These are phyloP conservation scores for Acanthamoeba healyi DNA, from an alignment of 208 protist species.

Conservation along the genomic window DNA sequence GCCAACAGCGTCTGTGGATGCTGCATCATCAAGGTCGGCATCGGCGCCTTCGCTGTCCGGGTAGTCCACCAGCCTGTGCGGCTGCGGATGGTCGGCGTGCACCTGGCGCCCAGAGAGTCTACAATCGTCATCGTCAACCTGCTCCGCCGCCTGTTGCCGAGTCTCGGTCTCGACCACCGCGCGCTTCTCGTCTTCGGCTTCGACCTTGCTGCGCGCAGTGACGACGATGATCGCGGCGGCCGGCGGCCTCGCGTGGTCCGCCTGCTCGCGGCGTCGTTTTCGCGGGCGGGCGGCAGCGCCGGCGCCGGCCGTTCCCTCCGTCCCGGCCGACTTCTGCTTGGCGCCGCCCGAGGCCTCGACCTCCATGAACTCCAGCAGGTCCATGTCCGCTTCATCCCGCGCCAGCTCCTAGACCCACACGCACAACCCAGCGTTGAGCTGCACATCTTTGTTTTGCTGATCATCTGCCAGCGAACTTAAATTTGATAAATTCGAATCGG, in stretches of 20 bases:
- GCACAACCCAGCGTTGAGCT: too few species aligned
- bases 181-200: not conserved
- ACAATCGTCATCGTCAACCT: too few species aligned
- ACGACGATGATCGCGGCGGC: not conserved
- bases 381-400: not conserved
- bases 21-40: not conserved
- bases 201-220: too few species aligned
- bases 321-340: too few species aligned
- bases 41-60: slow-evolving; percentile 4
- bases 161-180: not conserved
- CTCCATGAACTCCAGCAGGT: slow-evolving; percentile 11
- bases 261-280: too few species aligned
- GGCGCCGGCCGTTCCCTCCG: not conserved
- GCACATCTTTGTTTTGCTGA: too few species aligned
- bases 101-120: too few species aligned
- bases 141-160: not conserved
- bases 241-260: too few species aligned
- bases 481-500: too few species aligned
- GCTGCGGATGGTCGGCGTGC: too few species aligned
- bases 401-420: not conserved
- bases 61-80: not conserved
- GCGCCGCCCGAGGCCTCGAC: not conserved
- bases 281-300: not conserved
- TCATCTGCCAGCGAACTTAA: too few species aligned
- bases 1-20: not conserved